Base-by-base conservation (phyloP, 768 basidiomycete genomes). In the Lactarius trivialis region DNA sequence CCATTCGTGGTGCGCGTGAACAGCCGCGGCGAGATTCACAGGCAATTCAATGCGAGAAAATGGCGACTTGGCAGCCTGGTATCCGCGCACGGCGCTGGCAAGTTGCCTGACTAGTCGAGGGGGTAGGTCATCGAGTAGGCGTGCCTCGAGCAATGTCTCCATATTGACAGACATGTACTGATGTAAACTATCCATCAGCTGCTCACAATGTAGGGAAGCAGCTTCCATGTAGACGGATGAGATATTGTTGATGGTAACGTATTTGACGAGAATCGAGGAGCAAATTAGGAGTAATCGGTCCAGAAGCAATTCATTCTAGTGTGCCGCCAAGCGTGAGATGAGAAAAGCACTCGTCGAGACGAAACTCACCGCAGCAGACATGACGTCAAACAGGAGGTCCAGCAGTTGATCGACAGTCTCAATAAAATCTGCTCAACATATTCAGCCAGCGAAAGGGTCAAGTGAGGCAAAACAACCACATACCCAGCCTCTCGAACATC, bases 261-360 rank as follows among this genome's bases (percentile, higher is more conserved):
- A 80, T 41, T 78, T 76, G 39, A 93, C 77, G 56, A 98, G 81
- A 48, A 88, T 80, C 9, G 77, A 76, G 1, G 94, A 95, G 74
- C 94, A 97, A 28, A 96, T 74, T 2, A 91, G 79, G 37, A 92
- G 81, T 21, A 98, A 81, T 21, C 86, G 85, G 69, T 91, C 91
- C n/a, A 98, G 77, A 9, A 97, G 80, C 3, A 98, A 75, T 73
- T 98, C 93, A 65, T 89, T 94, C 88, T 95, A 58, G 7, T 30
- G 26, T 17, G 64, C 5, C 7, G 37, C 30, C 11, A 9, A 48
- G 11, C 54, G 34, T 28, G 34, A 43, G 55, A 19, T 7, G 5
- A 32, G 4, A 33, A 30, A 30, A 11, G 43, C 7, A 45, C 5
- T 5, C 11, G 53, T 41, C 17, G 41, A 39, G 3, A 53, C 58